Evolutionary conservation across 2,329 filamentous ascomycete genomes (phyloP), one percentile per base, ranked within the genome.

Genomic region (Bipolaris gigantea): DNA sequence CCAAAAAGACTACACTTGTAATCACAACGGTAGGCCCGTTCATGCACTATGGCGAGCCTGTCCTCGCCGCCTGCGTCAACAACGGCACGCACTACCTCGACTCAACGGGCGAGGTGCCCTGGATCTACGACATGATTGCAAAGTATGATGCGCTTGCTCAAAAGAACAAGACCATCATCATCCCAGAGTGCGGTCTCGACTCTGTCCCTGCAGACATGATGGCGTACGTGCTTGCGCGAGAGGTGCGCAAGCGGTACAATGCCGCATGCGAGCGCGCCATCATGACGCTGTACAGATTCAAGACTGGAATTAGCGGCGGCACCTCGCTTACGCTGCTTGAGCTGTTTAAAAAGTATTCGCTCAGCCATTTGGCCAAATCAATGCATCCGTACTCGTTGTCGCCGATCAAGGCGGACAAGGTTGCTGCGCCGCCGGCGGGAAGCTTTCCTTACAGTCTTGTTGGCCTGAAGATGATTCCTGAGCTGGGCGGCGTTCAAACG

Each of bases 21-120:
- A 80, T 88, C 67, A 85, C 83, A 43, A 83, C 82, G 11, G 78
- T 88, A 25, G 85, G 85, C 1, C 85, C 85, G 0, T 89, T 85
- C 68, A 80, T 84, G 74, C 74, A 82, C 49, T 85, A 87, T 69
- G 86, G 85, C n/a, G 81, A 82, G 30, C 82, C 82, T 0, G 83
- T 87, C 4, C 79, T 89, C 8, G 82, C 85, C 61, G 85, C 85
- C 6, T 89, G 85, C 65, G 85, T 83, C 3, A 77, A 80, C 48
- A 82, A 80, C 59, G 85, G 86, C 5, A 89, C 86, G 4, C 85
- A 89, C 69, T 89, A 89, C 64, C 72, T 89, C 50, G 86, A 89
- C 68, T 82, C 81, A 43, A 87, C 85, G 5, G 86, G 85, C 43
- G 85, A 88, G 67, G 79, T 82, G 0, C 83, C 84, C 2, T 89